Conservation (phyloP, 441 rosid species). For the Mallotus repandus region DNA sequence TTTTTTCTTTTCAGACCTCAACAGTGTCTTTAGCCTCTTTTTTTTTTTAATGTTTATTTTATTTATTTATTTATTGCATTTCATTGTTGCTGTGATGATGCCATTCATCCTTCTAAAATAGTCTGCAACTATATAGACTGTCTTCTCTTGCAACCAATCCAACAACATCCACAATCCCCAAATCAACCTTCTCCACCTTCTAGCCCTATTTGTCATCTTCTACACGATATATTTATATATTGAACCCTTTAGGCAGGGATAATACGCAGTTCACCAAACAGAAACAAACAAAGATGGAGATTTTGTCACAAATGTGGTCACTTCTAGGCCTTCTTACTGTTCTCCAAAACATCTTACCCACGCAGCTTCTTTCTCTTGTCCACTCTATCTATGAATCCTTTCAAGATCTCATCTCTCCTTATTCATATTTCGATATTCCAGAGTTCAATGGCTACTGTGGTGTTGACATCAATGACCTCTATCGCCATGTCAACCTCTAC, state of each 20-base stretch:
- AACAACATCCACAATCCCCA: not conserved
- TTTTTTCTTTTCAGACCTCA: conserved; percentile 19
- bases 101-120: not conserved
- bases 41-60: too few relatives aligned
- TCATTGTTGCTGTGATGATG: not conserved
- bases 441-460: conserved; percentile 51
- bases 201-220: conserved; percentile 11
- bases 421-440: conserved; percentile 42
- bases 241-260: conserved; percentile 10
- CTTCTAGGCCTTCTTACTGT: conserved; percentile 50
- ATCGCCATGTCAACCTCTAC: conserved; percentile 43
- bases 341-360: conserved; percentile 48
- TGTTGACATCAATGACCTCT: conserved; percentile 45
- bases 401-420: conserved; percentile 41
- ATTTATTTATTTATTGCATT: too few relatives aligned
- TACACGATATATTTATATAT: not conserved
- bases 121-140: not conserved
- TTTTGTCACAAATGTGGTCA: conserved; percentile 53
- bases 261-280: conserved; percentile 14
- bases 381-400: conserved; percentile 42
- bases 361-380: conserved; percentile 43
- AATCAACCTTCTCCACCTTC: not conserved
- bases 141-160: not conserved
- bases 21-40: conserved; percentile 18
- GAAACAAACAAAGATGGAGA: conserved; percentile 29